Evolutionary conservation across 208 protist genomes (phyloP).

Genomic region (Strigomonas culicis): DNA sequence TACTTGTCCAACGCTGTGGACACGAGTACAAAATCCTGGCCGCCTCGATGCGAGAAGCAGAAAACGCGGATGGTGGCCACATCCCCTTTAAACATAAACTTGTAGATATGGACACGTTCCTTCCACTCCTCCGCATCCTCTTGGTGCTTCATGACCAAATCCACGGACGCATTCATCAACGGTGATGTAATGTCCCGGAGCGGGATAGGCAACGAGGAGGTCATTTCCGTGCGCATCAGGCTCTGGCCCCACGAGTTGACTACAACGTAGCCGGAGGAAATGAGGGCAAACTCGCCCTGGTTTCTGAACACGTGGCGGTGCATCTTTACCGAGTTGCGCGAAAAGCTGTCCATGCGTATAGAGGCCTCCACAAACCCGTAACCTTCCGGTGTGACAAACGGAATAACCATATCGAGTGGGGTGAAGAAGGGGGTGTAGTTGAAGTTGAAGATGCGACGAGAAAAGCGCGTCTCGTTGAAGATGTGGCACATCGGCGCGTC

Average conservation of each 20-base stretch:
- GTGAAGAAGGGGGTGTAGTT: too few species aligned
- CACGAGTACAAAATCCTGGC: constrained; percentile 16
- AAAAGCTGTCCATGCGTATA: too few species aligned
- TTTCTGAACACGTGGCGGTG: too few species aligned
- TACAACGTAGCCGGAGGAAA: constrained; percentile 21
- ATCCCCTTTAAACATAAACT: constrained; percentile 12
- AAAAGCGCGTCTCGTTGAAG: too few species aligned
- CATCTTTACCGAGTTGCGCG: too few species aligned
- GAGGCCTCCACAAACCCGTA: too few species aligned
- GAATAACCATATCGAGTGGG: too few species aligned
- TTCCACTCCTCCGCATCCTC: neutral
- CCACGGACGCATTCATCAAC: constrained; percentile 11
- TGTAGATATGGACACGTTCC: too few species aligned
- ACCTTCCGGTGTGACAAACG: too few species aligned
- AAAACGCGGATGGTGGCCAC: constrained; percentile 17
- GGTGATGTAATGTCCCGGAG: constrained; percentile 10
- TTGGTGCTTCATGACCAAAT: neutral
- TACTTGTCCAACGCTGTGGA: constrained; percentile 18
- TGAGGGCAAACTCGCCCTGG: too few species aligned
- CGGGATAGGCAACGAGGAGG: neutral
- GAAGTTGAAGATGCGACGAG: too few species aligned
- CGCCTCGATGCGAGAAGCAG: neutral
- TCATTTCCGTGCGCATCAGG: neutral
- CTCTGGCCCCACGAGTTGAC: constrained; percentile 46
- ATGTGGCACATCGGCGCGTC: too few species aligned